Percentiles rank a stretch among this genome's conserved stretches.
phyloP scores from a whole-genome alignment of 495 filamentous ascomycete species.

The Podospora anserina region DNA sequence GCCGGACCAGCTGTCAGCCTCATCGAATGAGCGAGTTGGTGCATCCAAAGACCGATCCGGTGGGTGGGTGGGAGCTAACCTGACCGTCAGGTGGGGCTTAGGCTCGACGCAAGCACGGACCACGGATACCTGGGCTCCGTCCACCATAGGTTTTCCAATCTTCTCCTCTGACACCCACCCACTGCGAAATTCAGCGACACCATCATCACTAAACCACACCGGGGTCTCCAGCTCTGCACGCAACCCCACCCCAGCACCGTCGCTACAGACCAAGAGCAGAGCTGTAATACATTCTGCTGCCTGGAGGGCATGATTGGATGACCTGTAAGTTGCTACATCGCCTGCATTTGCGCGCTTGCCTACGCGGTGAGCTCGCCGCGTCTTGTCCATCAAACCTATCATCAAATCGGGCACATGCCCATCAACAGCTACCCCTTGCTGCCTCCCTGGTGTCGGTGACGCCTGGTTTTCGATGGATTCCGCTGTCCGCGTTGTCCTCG shows the following conservation, averaged over 20 bases:
- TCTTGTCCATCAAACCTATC: slow-evolving; percentile 43
- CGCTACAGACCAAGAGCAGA: slow-evolving; percentile 17
- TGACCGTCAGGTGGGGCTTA: slow-evolving; percentile 10
- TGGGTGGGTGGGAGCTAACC: neutral
- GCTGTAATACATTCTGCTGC: slow-evolving; percentile 26
- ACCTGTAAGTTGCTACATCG: slow-evolving; percentile 37
- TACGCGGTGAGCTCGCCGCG: slow-evolving; percentile 26
- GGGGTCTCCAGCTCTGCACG: slow-evolving; percentile 29
- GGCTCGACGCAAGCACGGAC: slow-evolving; percentile 22
- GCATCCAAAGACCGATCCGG: slow-evolving; percentile 8
- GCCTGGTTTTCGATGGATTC: slow-evolving; percentile 35
- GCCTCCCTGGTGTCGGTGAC: slow-evolving; percentile 31
- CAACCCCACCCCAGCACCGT: slow-evolving; percentile 25
- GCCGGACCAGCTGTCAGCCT: slow-evolving; percentile 19
- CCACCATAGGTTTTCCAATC: slow-evolving; percentile 34
- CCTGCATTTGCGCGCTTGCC: slow-evolving; percentile 17
- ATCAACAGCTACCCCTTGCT: slow-evolving; percentile 31
- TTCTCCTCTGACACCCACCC: slow-evolving; percentile 35
- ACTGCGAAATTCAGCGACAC: slow-evolving; percentile 38
- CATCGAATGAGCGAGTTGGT: slow-evolving; percentile 8
- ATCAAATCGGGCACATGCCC: slow-evolving; percentile 41
- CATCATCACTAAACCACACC: slow-evolving; percentile 34
- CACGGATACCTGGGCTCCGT: slow-evolving; percentile 25
- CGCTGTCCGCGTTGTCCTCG: slow-evolving; percentile 29
- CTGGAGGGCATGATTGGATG: slow-evolving; percentile 33